These are phyloP conservation scores for Plasmodiophora brassicae DNA, from an alignment of 208 protist species.

Conservation along the genomic window DNA sequence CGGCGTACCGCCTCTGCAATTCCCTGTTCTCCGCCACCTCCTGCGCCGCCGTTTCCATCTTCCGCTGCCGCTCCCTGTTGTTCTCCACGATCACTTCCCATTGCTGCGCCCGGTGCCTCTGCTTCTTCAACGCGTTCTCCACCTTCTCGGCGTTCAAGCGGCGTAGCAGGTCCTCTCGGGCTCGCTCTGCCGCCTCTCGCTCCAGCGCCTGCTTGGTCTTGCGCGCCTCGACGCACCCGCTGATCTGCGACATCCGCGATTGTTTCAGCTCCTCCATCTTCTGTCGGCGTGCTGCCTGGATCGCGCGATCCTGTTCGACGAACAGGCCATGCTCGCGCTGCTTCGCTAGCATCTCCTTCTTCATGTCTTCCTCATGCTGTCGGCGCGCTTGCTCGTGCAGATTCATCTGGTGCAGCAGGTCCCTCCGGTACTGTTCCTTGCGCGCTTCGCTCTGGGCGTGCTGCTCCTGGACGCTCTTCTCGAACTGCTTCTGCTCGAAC, in stretches of 20 bases:
- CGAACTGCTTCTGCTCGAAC: neutral
- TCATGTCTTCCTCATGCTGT: neutral
- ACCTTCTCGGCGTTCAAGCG: neutral
- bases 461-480: neutral
- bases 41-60: neutral
- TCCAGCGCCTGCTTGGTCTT: neutral
- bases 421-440: neutral
- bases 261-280: constrained; percentile 22
- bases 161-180: neutral
- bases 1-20: neutral
- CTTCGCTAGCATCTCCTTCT: neutral
- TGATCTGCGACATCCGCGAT: neutral
- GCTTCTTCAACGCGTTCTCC: neutral
- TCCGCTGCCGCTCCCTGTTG: neutral
- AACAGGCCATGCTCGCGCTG: neutral
- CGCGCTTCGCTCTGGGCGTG: neutral
- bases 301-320: neutral
- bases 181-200: neutral
- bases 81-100: neutral
- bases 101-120: neutral
- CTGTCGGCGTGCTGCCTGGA: neutral
- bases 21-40: neutral
- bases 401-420: neutral
- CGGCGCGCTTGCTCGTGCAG: too few species aligned
- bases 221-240: neutral